phyloP scores from a whole-genome alignment of 495 filamentous ascomycete genomes.

The Penicillium cinerascens region DNA sequence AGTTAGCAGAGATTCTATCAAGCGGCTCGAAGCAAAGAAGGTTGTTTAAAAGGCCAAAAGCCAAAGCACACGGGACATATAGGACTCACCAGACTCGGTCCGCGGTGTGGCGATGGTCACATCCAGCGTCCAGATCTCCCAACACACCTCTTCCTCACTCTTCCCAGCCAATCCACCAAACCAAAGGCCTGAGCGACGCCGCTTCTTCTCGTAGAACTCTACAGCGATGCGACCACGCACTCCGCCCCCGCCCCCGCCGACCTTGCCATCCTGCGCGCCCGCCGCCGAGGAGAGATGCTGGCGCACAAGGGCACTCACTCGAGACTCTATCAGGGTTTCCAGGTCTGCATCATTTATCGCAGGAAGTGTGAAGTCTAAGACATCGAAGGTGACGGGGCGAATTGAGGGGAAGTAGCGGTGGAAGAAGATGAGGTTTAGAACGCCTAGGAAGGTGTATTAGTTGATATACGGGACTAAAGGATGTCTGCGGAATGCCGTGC shows the following conservation, averaged over 20 bases:
- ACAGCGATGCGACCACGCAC: constrained; percentile 80
- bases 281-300: constrained; percentile 46
- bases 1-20: constrained; percentile 2
- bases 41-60: not conserved
- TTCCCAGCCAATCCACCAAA: constrained; percentile 57
- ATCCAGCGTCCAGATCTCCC: constrained; percentile 93
- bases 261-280: constrained; percentile 46
- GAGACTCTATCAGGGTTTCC: constrained; percentile 87
- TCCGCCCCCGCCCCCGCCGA: constrained; percentile 32
- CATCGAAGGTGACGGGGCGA: constrained; percentile 78
- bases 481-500: not conserved
- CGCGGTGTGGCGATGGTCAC: constrained; percentile 84
- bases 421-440: constrained; percentile 98
- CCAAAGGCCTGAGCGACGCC: constrained; percentile 69
- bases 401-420: constrained; percentile 92
- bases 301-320: constrained; percentile 70
- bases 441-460: constrained; percentile 49
- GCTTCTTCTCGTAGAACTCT: constrained; percentile 91
- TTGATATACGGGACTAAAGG: not conserved
- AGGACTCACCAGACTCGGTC: constrained; percentile 73
- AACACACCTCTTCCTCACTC: constrained; percentile 88
- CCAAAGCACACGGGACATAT: not conserved
- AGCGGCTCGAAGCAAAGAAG: not conserved
- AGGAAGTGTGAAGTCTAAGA: constrained; percentile 88
- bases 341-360: constrained; percentile 84